Conservation (phyloP, 306 rosid species). For the Mimosa bimucronata region DNA sequence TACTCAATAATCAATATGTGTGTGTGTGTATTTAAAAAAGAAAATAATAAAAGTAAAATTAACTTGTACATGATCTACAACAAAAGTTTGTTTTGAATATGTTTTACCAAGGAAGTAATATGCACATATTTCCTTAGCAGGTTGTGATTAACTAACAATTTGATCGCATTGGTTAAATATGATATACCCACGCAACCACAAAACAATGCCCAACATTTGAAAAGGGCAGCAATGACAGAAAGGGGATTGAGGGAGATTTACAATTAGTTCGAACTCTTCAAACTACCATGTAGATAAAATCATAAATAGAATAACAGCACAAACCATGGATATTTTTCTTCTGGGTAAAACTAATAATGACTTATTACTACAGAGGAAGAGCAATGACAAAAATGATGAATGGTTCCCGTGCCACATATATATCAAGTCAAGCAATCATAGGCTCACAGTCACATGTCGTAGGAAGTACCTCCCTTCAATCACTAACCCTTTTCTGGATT, state of each 20-base stretch:
- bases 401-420: conserved; percentile 1
- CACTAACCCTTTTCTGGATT: neutral
- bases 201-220: neutral
- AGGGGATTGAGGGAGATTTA: neutral
- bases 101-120: conserved; percentile 7
- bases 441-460: neutral
- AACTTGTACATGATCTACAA: conserved; percentile 7
- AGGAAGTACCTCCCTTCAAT: neutral
- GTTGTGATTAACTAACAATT: conserved; percentile 14
- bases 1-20: conserved; percentile 8
- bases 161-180: neutral
- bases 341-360: neutral
- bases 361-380: neutral
- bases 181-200: neutral
- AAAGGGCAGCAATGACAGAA: neutral
- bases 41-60: too few species aligned
- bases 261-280: conserved; percentile 14
- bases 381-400: neutral
- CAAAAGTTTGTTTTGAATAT: conserved; percentile 11
- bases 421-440: neutral
- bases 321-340: neutral
- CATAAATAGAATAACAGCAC: neutral
- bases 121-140: conserved; percentile 19
- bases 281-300: neutral
- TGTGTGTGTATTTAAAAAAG: neutral